Evolutionary conservation across 169 alveolate species (phyloP), one percentile per base, ranked within the genome.

Genomic region (Miamiensis avidus): DNA sequence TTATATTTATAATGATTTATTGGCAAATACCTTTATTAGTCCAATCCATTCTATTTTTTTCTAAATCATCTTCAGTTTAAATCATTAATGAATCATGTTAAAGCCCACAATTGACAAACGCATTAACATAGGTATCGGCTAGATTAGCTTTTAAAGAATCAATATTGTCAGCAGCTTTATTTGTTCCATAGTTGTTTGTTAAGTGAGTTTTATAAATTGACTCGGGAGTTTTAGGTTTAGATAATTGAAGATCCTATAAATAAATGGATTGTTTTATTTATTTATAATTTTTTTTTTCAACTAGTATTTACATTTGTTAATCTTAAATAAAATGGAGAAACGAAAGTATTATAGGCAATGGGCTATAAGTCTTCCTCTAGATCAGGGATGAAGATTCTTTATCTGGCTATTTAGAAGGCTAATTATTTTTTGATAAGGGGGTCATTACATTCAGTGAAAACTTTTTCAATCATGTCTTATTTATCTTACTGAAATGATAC

Each of bases 101-200:
- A 89, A 96, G 98, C 25, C 99, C 99, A 34, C 98, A 99, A 91
- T 99, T 99, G n/a, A 99, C 99, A 91, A 99, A 98, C n/a, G 99
- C 99, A 89, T 98, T 98, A 73, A 98, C 99, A 83, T 98, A 97
- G 0, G 99, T 96, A 34, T 98, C 93, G 0, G 99, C 99, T 82
- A 99, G 91, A 86, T 99, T 99, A 83, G 98, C 99, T 88, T 97
- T 95, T 1, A 99, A 98, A 25, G 99, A 95, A 87, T 98, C 99
- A 75, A 98, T 83, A 84, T 88, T 95, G 83, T 86, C 69, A 20
- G 26, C 20, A 11, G 26, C 69, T 11, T 49, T 11, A 49, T 49
- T 94, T 82, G 76, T 94, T 73, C 87, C 75, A 82, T 93, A 88
- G 84, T 91, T 94, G 65, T 97, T 98, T 79, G 96, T 99, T 74